Percentiles rank a stretch among this genome's conserved stretches.
phyloP scores from a whole-genome alignment of 192 early-diverging fungal species.

The Pilaira anomala region DNA sequence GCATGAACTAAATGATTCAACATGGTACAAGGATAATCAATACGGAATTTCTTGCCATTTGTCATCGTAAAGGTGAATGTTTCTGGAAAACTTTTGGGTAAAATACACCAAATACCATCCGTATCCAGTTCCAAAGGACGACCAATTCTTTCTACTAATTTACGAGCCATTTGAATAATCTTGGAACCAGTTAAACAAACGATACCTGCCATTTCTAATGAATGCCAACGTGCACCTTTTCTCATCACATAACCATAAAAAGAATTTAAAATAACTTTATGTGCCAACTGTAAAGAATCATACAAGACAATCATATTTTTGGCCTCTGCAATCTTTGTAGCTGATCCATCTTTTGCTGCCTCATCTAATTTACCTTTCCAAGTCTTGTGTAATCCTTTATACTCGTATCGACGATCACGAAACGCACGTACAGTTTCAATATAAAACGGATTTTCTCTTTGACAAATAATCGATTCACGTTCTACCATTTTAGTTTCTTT shows the following conservation, averaged over 20 bases:
- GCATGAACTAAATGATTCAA: slow-evolving; percentile 95
- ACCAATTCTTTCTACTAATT: slow-evolving; percentile 89
- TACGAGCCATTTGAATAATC: slow-evolving; percentile 95
- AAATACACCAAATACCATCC: slow-evolving; percentile 98
- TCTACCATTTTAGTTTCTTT: slow-evolving; percentile 79
- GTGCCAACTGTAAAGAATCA: slow-evolving; percentile 96
- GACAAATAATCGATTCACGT: slow-evolving; percentile 90
- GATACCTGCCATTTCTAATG: slow-evolving; percentile 98
- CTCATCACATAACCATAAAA: slow-evolving; percentile 99
- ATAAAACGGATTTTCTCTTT: slow-evolving; percentile 97
- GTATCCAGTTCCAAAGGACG: slow-evolving; percentile 96
- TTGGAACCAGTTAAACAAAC: slow-evolving; percentile 94
- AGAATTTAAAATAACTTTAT: slow-evolving; percentile 93
- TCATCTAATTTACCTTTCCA: slow-evolving; percentile 85
- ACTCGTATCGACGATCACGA: slow-evolving; percentile 96
- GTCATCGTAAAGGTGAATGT: slow-evolving; percentile 84
- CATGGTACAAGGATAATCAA: slow-evolving; percentile 98
- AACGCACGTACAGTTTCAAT: slow-evolving; percentile 95
- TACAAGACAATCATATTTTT: slow-evolving; percentile 93
- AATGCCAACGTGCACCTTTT: slow-evolving; percentile 97
- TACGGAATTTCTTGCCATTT: slow-evolving; percentile 73
- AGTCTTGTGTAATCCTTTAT: slow-evolving; percentile 90
- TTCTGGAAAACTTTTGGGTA: slow-evolving; percentile 91
- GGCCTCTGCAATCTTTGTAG: slow-evolving; percentile 70
- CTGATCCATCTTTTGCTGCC: slow-evolving; percentile 61